These are phyloP conservation scores for Sonneratia caseolaris DNA, from an alignment of 345 rosid genomes.

Conservation along the genomic window DNA sequence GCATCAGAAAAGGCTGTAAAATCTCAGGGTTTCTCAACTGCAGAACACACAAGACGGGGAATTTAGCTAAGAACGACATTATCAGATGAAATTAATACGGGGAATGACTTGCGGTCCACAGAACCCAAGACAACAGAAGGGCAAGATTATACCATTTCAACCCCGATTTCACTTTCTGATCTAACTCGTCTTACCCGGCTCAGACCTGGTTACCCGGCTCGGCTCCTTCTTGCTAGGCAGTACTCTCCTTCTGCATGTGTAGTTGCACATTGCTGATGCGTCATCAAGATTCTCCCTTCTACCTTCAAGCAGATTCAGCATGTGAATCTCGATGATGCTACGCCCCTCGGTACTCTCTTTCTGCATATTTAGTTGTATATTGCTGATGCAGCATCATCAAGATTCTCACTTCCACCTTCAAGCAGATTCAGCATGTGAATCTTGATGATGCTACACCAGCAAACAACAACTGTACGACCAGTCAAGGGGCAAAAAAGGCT, in stretches of 20 bases:
- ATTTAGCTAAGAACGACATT: background rate
- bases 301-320: slow-evolving; percentile 15
- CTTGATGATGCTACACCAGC: slow-evolving; percentile 91
- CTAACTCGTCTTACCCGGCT: background rate
- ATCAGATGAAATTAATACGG: background rate
- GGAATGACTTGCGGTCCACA: too few relatives aligned
- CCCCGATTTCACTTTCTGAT: too few relatives aligned
- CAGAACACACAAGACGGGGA: too few relatives aligned
- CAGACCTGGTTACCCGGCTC: background rate
- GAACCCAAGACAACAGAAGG: background rate
- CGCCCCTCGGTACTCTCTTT: slow-evolving; percentile 17
- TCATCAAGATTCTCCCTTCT: slow-evolving; percentile 97
- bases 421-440: slow-evolving; percentile 60
- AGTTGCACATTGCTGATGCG: slow-evolving; percentile 72
- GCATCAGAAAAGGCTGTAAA: background rate
- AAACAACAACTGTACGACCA: slow-evolving; percentile 42
- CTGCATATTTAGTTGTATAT: slow-evolving; percentile 15
- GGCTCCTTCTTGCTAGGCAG: background rate
- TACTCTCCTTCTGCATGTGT: background rate
- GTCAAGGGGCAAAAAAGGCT: background rate
- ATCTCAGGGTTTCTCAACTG: background rate
- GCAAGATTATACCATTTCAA: too few relatives aligned
- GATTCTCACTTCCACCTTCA: slow-evolving; percentile 58
- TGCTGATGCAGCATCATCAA: slow-evolving; percentile 99
- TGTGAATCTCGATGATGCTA: slow-evolving; percentile 99